Base-by-base conservation (phyloP, 2,329 filamentous ascomycete genomes). In the Penicillium sp. region DNA sequence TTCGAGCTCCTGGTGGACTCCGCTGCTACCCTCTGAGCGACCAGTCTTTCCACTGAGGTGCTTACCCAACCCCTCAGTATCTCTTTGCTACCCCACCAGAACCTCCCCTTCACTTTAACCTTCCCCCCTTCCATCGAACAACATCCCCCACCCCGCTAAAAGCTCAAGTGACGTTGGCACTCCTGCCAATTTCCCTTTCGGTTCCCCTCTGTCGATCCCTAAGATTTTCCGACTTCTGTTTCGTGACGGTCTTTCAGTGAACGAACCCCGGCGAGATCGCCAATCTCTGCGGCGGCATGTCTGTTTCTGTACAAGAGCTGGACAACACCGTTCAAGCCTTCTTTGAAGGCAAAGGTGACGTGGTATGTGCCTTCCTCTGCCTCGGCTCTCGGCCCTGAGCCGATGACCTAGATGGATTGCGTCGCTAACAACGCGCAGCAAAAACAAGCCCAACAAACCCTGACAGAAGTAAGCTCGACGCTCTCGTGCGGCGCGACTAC, bases 251-350 rank as follows among this genome's bases (percentile, higher is more conserved):
- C 35, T 44, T 50, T 47, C 49, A 46, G 55, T 59, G 51, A 53
- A 47, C 47, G 3, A 9, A 9, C 31, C 31, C 55, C 52, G 60
- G 60, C 62, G 55, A 61, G 47, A 54, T 58, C 59, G 58, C 60
- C 60, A 57, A 55, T 54, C 49, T 59, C 57, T 60, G 57, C 58
- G 61, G 59, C 66, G 61, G 59, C 57, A 84, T 84, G 80, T 80
- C 80, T 62, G 73, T 81, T 69, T 80, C 86, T 65, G 91, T 98
- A 73, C 83, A 86, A 72, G 93, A 98, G 82, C 84, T 98, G 77
- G 93, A 98, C 81, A 85, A 79, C 72, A 93, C 89, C 59, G 91
- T 97, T 79, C 90, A 87, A 70, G 84, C 88, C 76, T 97, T 98
- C 75, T 98, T 95, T 68, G 91, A 97, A 76, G 90, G 90, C 69